Evolutionary conservation across 1,284 basidiomycete genomes (phyloP).

Genomic region (Athelia psychrophila): DNA sequence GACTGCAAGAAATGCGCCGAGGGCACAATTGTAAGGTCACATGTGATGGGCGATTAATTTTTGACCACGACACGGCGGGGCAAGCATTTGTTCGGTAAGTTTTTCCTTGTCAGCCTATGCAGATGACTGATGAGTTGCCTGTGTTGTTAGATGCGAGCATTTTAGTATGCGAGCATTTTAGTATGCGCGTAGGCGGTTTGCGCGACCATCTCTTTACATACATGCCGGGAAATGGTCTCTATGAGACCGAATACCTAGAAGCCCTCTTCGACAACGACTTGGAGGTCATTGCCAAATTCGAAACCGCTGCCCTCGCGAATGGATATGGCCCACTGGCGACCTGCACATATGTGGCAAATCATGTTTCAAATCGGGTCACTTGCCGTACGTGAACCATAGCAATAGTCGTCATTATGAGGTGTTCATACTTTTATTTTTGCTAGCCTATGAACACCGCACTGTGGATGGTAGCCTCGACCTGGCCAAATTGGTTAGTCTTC

Average conservation of each 20-base stretch:
- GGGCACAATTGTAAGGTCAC: not conserved
- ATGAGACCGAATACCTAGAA: slow-evolving; percentile 18
- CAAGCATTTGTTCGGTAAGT: not conserved
- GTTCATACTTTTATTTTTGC: not conserved
- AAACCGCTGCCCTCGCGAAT: slow-evolving; percentile 7
- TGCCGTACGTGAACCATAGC: slow-evolving; percentile 15
- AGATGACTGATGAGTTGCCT: not conserved
- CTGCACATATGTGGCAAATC: slow-evolving; percentile 11
- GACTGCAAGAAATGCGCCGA: not conserved
- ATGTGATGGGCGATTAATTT: not conserved
- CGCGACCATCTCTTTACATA: slow-evolving; percentile 14
- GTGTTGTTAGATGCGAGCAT: slow-evolving; percentile 6
- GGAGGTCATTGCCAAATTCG: slow-evolving; percentile 16
- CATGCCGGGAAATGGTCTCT: slow-evolving; percentile 8
- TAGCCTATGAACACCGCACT: slow-evolving; percentile 12
- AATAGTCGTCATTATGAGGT: too few relatives aligned
- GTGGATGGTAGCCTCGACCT: slow-evolving; percentile 2
- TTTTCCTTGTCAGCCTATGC: not conserved
- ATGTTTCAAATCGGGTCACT: slow-evolving; percentile 8
- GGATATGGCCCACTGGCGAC: slow-evolving; percentile 15
- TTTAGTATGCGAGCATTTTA: slow-evolving; percentile 19
- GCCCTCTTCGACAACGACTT: slow-evolving; percentile 16
- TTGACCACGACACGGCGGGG: not conserved
- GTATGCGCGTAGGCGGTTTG: not conserved
- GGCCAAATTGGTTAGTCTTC: slow-evolving; percentile 4